Conservation (phyloP, 495 filamentous ascomycete species). For the Poronia punctata region DNA sequence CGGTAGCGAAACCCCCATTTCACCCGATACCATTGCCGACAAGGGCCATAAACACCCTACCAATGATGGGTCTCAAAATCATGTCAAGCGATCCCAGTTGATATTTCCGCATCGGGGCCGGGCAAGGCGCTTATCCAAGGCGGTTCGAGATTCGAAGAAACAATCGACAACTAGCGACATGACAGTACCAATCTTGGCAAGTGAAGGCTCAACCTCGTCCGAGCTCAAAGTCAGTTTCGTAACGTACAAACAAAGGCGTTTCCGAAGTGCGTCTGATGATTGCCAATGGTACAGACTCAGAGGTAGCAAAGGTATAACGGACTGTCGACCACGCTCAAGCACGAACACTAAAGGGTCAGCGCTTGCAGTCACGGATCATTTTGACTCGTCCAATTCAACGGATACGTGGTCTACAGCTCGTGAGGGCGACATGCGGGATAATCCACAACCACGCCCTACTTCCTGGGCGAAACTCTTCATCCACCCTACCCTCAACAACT, state of each 20-base stretch:
- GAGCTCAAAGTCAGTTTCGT: slow-evolving; percentile 15
- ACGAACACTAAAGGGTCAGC: slow-evolving; percentile 5
- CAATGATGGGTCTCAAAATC: no score
- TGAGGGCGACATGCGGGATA: neutral
- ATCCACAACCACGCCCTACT: neutral
- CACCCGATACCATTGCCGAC: no score
- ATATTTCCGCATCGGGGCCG: neutral
- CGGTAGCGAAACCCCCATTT: no score
- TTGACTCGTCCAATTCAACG: neutral
- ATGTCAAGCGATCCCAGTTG: no score
- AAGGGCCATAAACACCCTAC: no score
- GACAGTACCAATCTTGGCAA: slow-evolving; percentile 5
- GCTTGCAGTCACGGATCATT: neutral
- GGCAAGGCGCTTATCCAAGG: neutral
- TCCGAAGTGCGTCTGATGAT: slow-evolving; percentile 9
- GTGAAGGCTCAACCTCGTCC: slow-evolving; percentile 12
- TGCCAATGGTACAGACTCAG: neutral
- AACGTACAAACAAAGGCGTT: slow-evolving; percentile 1
- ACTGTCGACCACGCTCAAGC: slow-evolving; percentile 12
- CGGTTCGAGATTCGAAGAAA: neutral
- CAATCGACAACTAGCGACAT: neutral
- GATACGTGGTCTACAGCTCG: slow-evolving; percentile 1
- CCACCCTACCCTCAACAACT: slow-evolving; percentile 2
- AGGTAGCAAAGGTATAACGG: slow-evolving; percentile 9
- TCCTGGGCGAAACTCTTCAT: slow-evolving; percentile 6